Evolutionary conservation across 768 basidiomycete genomes (phyloP).

Genomic region (Hemileccinum rubropunctum): DNA sequence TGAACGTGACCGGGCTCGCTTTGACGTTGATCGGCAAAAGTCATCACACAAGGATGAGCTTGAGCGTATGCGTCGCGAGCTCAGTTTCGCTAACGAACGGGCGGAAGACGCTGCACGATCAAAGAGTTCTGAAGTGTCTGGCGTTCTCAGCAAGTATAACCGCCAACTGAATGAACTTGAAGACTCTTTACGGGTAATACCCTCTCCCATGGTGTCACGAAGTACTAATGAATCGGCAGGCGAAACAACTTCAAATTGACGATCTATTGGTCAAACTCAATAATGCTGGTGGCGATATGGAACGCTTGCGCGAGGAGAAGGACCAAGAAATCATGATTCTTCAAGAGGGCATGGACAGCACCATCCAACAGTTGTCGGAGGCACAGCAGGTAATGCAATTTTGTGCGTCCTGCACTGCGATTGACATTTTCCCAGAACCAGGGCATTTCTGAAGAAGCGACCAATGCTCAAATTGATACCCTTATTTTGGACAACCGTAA

Average conservation of each 20-base stretch:
- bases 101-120: conserved; percentile 89
- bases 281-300: conserved; percentile 68
- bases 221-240: conserved; percentile 42
- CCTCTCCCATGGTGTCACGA: not conserved
- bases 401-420: not conserved
- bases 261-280: conserved; percentile 84
- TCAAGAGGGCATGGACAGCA: conserved; percentile 93
- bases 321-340: conserved; percentile 95
- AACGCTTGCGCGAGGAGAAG: conserved; percentile 88
- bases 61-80: conserved; percentile 87
- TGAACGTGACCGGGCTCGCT: conserved; percentile 92
- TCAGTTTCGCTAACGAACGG: conserved; percentile 95
- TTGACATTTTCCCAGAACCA: conserved; percentile 53
- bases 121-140: conserved; percentile 91
- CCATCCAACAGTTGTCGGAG: conserved; percentile 83
- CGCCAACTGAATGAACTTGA: conserved; percentile 95
- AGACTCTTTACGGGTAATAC: conserved; percentile 81
- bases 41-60: conserved; percentile 93
- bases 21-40: conserved; percentile 92
- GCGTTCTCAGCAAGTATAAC: conserved; percentile 89
- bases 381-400: conserved; percentile 69
- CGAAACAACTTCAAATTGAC: conserved; percentile 96
- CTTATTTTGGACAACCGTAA: conserved; percentile 96
- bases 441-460: conserved; percentile 83
- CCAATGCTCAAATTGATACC: conserved; percentile 95